Evolutionary conservation across 257 asterid species (phyloP), one percentile per base, ranked within the genome.

Genomic region (Oldenlandia corymbosa): DNA sequence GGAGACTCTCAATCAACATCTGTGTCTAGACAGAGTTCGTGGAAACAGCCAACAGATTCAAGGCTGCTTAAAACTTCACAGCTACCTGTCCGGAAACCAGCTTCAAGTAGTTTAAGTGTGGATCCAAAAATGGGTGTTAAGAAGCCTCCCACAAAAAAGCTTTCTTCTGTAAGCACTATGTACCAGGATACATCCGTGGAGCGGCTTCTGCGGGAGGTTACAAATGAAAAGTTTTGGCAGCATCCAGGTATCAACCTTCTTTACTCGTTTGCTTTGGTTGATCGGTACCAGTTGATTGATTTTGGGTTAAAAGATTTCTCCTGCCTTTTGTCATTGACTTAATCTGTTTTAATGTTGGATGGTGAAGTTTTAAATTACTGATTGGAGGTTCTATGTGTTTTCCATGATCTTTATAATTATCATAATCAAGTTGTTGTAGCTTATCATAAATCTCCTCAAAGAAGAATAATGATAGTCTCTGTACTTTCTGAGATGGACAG

Each of bases 181-280:
- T 85, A 86, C 71, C 96, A 85, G 66, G 97, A 93, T 73, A 75
- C 99, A 64, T 90, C 97, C 20, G 94, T 93, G 66, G 99, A 93
- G 72, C 97, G 99, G 32, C 94, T 93, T 66, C 64, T 85, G 65
- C 96, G 97, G 6, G 99, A 93, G 84, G 99, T 93, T 81, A 93
- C 99, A 58, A 90, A 81, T 75, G 96, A 90, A 68, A 90, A 83
- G 69, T 85, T 93, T 74, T 93, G 99, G 99, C 89, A 80, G 64
- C 88, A 81, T 76, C 95, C 99, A 88, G 97, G 99, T 90, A 90
- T 51, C 30, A 10, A 50, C 23, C 45, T 12, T 58, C 34, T 43
- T 32, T 23, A 50, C 18, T 37, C 17, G 26, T 68, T 10, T 62
- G 39, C 20, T 27, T 49, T 56, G 14, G 5, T 10, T 10, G 18